Evolutionary conservation across 495 filamentous ascomycete genomes (phyloP).

Genomic region (Pseudomonodictys pantanalensis): DNA sequence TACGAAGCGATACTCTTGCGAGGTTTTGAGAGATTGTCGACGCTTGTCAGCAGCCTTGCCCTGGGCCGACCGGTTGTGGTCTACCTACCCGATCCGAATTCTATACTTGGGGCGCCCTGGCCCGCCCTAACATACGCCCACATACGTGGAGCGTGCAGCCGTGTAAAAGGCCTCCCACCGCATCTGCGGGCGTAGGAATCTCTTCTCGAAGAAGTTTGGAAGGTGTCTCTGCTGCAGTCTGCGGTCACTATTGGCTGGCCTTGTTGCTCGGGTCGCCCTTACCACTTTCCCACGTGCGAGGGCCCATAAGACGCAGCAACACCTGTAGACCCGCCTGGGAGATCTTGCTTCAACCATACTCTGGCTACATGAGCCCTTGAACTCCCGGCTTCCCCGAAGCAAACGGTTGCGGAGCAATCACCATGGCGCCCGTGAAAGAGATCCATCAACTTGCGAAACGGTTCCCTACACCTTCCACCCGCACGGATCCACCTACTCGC

Average conservation of each 20-base stretch:
- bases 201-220: not conserved
- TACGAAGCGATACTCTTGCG: too few species aligned
- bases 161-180: not conserved
- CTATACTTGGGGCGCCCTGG: too few species aligned
- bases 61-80: too few species aligned
- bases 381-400: not conserved
- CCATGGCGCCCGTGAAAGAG: constrained; percentile 16
- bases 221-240: not conserved
- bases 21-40: too few species aligned
- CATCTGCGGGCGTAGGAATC: not conserved
- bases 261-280: not conserved
- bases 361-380: too few species aligned
- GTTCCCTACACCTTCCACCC: constrained; percentile 2
- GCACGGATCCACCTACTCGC: constrained; percentile 7
- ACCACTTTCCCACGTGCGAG: too few species aligned
- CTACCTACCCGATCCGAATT: too few species aligned
- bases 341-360: too few species aligned
- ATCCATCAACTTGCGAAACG: not conserved
- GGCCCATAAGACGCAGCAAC: too few species aligned
- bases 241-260: not conserved
- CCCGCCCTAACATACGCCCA: too few species aligned
- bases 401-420: not conserved
- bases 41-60: too few species aligned
- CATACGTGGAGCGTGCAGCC: not conserved
- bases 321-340: too few species aligned